Base-by-base conservation (phyloP, 306 rosid genomes). In the Dryas octopetala region DNA sequence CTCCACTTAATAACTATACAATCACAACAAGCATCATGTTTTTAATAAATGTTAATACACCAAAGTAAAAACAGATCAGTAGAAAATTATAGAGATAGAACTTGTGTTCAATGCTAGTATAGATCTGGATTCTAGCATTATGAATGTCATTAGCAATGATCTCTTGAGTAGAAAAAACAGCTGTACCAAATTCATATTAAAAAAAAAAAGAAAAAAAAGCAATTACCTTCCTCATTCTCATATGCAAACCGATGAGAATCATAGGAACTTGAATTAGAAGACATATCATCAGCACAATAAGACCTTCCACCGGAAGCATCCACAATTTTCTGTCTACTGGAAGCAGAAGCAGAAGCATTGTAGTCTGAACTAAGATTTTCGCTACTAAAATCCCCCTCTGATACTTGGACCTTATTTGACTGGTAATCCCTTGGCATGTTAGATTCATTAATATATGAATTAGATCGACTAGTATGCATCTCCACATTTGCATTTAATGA, bases 141-240 rank as follows among this genome's bases (percentile, higher is more conserved):
- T 8, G 49, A 63, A 41, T 63, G 19, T 43, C 19, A 55, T 71
- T 4, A 71, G 43, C 52, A 55, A 54, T 61, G 52, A 53, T n/a
- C 43, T 50, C 44, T 14, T 19, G 5, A 54, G 41, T 38, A 54
- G 16, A 54, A 2, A 32, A 32, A 32, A 32, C 38, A 32, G 38
- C 38, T 32, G 3, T 32, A 32, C 38, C 38, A 32, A 32, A 32
- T 32, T 32, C 38, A 32, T 32, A 32, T 32, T n/a, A 16, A 16
- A 12, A 15, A 51, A 41, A 26, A 68, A 7, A 28, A 9, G 14
- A 3, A 16, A 57, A 52, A 23, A 16, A 57, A 45, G 23, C 13
- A 74, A 74, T 62, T 81, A 87, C 94, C 94, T 80, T 87, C 77
- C 6, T 72, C 75, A 53, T 69, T 78, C 68, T 65, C 80, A 66